Percentiles rank a stretch among this genome's conserved stretches.
phyloP scores from a whole-genome alignment of 768 basidiomycete genomes.

The Mycena galopus region DNA sequence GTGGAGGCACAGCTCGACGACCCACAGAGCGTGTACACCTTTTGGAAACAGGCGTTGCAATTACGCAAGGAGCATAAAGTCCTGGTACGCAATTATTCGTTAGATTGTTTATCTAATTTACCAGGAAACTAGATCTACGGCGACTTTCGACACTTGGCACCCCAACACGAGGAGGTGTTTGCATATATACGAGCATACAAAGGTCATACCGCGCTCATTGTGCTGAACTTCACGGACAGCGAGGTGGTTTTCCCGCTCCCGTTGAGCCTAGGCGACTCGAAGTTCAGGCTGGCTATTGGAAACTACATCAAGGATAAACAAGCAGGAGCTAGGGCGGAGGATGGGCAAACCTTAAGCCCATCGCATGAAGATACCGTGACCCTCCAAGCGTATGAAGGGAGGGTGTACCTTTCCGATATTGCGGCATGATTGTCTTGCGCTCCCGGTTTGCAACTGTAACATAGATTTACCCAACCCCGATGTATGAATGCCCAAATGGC shows the following conservation, averaged over 20 bases:
- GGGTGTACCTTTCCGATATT: constrained; percentile 40
- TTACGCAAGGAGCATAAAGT: constrained; percentile 67
- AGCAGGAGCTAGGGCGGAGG: no score
- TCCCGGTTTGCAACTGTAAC: no score
- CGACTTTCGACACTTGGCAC: constrained; percentile 64
- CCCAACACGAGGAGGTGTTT: constrained; percentile 63
- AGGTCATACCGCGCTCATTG: constrained; percentile 51
- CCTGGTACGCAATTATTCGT: constrained; percentile 55
- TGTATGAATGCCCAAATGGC: no score
- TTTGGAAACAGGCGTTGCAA: constrained; percentile 70
- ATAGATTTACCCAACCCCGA: no score
- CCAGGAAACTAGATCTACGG: constrained; percentile 65
- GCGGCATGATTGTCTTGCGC: neutral
- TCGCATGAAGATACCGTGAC: constrained; percentile 7
- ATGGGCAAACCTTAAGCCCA: neutral
- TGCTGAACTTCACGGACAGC: constrained; percentile 62
- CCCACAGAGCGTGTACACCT: constrained; percentile 65
- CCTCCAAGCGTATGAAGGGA: constrained; percentile 51
- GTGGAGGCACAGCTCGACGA: constrained; percentile 62
- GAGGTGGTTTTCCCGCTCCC: constrained; percentile 30
- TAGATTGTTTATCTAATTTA: neutral
- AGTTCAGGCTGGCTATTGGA: constrained; percentile 41
- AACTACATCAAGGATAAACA: constrained; percentile 44
- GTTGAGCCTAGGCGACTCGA: neutral
- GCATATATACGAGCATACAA: constrained; percentile 63